Evolutionary conservation across 164 flowering plant genomes (phyloP), one percentile per base, ranked within the genome.

Genomic region (Berberis thunbergii): DNA sequence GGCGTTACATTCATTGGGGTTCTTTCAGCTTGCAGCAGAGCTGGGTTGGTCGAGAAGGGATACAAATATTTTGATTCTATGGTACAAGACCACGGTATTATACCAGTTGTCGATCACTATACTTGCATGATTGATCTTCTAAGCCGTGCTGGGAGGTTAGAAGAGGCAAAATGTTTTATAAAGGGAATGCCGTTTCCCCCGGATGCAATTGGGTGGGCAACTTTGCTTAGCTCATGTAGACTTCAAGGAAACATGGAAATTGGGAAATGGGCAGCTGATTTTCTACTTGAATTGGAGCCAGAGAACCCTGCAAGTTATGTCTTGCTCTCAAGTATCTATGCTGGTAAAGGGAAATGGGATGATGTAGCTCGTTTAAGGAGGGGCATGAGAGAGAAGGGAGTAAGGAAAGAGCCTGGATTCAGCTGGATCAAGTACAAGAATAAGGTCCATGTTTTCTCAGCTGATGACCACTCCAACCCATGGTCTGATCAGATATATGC

Each of bases 11-110:
- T 87, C 67, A 76, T 86, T 54, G 95, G 81, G 49, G 88, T 89
- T 71, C 83, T 91, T 64, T 89, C 95, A 44, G 98, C 96, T 64
- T 89, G 98, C 75, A 89, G 96, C 70, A 83, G 96, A 78, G 85
- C 90, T 7, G 96, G 98, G 57, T 63, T 89, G 12, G 91, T 84
- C 50, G 87, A 89, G 12, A 78, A 83, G 71, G 96, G 95, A 41
- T 67, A 57, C 45, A 66, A 57, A 11, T 87, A 83, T 70, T 87
- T 86, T 64, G 60, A 82, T 45, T 86, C 81, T 41, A 87, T 89
- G 93, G 66, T 73, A 4, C 63, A 81, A 55, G 83, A 80, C 10
- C 85, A 89, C 65, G 71, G 82, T 39, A 77, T 91, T 44, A 65
- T 26, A 40, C 89, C 91, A 26, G 49, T 69, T 71, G 59, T 54